phyloP scores from a whole-genome alignment of 371 early-diverging fungal genomes.

The Dipsacomyces acuminosporus region DNA sequence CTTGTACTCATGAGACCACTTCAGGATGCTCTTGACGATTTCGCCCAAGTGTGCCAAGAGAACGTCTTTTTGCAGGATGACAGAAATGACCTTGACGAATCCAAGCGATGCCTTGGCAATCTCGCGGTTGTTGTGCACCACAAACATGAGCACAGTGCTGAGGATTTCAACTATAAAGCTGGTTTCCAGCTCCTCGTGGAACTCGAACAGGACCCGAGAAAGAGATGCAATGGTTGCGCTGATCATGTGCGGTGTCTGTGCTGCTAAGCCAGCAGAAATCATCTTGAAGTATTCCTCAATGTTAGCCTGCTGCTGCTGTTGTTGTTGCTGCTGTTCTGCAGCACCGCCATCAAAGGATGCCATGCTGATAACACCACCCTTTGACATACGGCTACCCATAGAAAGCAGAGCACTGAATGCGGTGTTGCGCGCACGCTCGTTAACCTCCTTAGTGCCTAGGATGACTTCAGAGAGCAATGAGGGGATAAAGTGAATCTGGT shows the following conservation, averaged over 20 bases:
- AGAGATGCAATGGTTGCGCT: constrained; percentile 82
- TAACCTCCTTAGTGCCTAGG: constrained; percentile 86
- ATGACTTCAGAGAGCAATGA: constrained; percentile 85
- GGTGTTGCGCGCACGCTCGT: constrained; percentile 77
- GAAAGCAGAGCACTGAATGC: constrained; percentile 81
- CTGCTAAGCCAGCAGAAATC: constrained; percentile 93
- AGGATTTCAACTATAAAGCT: constrained; percentile 50
- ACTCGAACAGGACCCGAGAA: constrained; percentile 85
- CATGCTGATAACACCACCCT: constrained; percentile 62
- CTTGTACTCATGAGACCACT: constrained; percentile 81
- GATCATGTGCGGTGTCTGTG: constrained; percentile 87
- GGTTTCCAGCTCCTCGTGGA: constrained; percentile 53
- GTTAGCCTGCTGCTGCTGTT: constrained; percentile 25
- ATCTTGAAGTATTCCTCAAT: constrained; percentile 63
- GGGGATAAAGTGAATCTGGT: constrained; percentile 79
- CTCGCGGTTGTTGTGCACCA: constrained; percentile 78
- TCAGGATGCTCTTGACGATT: constrained; percentile 63
- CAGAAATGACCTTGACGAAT: constrained; percentile 87
- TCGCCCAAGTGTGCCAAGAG: constrained; percentile 62
- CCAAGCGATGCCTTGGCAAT: constrained; percentile 87
- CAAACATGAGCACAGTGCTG: constrained; percentile 67
- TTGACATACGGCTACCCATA: constrained; percentile 85
- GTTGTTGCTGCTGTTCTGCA: constrained; percentile 12
- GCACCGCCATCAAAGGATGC: constrained; percentile 50
- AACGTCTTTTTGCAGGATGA: constrained; percentile 65